A percentile compares a stretch with the other conserved stretches of the same genome.
phyloP scores from a whole-genome alignment of 2,329 filamentous ascomycete genomes.

The Gremmenia infestans region DNA sequence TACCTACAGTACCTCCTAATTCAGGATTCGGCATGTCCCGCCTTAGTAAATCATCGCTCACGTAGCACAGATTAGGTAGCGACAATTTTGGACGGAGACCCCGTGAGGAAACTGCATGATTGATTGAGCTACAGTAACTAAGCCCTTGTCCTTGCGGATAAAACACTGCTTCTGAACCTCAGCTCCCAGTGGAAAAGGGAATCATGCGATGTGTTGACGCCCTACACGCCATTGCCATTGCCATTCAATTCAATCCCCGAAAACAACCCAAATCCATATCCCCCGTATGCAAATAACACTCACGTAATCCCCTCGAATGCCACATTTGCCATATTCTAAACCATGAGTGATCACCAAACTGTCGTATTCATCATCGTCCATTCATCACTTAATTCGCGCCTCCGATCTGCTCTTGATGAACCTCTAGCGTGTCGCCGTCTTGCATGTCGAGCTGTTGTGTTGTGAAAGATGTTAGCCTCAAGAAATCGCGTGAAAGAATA shows the following conservation, averaged over 20 bases:
- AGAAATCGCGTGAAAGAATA: neutral
- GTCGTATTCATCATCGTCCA: neutral
- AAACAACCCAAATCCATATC: constrained; percentile 14
- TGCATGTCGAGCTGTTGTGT: constrained; percentile 80
- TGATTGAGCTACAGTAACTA: constrained; percentile 8
- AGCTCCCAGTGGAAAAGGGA: constrained; percentile 15
- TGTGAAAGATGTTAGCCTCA: constrained; percentile 10
- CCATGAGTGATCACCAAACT: neutral
- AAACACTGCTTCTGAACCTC: constrained; percentile 12
- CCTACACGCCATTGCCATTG: constrained; percentile 27
- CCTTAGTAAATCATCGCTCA: neutral
- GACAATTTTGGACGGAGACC: neutral
- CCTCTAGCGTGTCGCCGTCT: constrained; percentile 92
- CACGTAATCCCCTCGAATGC: neutral
- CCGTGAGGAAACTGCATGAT: constrained; percentile 2
- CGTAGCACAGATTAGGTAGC: neutral
- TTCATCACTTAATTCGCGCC: constrained; percentile 41
- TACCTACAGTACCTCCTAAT: no score
- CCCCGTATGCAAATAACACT: constrained; percentile 17
- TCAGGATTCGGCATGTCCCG: neutral
- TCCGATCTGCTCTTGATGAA: constrained; percentile 97
- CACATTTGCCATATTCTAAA: neutral
- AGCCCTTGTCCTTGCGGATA: constrained; percentile 6
- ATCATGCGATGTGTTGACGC: constrained; percentile 24
- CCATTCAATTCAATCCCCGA: constrained; percentile 15